A percentile compares a stretch with the other conserved stretches of the same genome.
Conservation (phyloP, 352 stramenopile species). For the Thraustochytrium sp. region DNA sequence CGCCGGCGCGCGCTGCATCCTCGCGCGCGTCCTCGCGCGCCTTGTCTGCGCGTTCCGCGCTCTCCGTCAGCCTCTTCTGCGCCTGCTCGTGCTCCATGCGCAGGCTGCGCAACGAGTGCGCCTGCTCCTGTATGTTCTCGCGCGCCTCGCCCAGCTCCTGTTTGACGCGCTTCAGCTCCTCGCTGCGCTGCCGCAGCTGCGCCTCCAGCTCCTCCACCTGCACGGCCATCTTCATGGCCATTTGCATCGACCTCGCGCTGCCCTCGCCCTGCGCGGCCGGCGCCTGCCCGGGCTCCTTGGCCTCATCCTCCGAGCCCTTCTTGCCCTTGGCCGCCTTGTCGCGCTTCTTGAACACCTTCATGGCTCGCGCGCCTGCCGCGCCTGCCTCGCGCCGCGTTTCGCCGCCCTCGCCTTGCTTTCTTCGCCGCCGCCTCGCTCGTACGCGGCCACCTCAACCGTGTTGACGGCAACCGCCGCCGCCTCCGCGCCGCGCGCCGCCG, state of each 20-base stretch:
- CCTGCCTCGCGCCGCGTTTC: not conserved
- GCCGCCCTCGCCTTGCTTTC: not conserved
- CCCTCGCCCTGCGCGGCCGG: no score
- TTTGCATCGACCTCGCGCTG: not conserved
- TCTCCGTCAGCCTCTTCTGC: not conserved
- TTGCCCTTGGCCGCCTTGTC: not conserved
- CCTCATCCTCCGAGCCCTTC: no score
- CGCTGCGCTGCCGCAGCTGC: not conserved
- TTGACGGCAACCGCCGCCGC: no score
- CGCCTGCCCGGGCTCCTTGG: not conserved
- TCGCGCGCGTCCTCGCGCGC: not conserved
- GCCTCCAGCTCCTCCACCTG: slow-evolving; percentile 4
- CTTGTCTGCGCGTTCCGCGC: not conserved
- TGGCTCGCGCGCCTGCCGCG: not conserved
- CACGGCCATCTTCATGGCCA: not conserved
- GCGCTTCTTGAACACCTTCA: not conserved
- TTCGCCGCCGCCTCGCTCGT: no score
- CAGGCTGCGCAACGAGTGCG: not conserved
- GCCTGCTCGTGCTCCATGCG: not conserved
- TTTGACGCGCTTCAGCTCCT: not conserved
- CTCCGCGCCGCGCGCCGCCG: no score
- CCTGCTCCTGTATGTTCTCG: slow-evolving; percentile 11
- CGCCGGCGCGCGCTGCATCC: not conserved
- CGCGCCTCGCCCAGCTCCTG: not conserved
- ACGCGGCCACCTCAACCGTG: no score